Conservation (phyloP, 176 grass and related monocot genomes). For the Oryza nivara region DNA sequence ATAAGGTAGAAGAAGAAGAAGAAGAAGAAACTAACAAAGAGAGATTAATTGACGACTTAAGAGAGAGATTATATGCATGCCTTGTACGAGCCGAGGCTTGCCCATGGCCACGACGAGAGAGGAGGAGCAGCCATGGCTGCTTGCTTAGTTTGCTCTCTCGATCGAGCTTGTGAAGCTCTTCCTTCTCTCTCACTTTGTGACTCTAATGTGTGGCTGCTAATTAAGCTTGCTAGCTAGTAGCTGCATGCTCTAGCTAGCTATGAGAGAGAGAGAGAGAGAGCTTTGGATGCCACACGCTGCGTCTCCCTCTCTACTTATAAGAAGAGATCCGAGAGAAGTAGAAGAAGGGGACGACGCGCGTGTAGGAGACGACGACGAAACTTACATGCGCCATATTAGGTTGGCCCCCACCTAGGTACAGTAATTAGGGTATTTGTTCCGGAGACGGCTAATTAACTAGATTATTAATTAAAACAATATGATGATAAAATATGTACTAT, state of each 20-base stretch:
- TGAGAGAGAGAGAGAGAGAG: neutral
- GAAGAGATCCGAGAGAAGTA: neutral
- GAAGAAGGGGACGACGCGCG: no score
- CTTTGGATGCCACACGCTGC: neutral
- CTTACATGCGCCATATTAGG: no score
- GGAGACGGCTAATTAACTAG: neutral
- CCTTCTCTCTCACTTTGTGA: neutral
- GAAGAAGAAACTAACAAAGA: no score
- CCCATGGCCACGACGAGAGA: conserved; percentile 91
- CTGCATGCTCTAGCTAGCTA: neutral
- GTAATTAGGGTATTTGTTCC: neutral
- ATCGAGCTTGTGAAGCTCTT: neutral
- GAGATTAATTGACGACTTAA: no score
- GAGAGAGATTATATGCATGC: conserved; percentile 7
- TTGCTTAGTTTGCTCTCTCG: neutral
- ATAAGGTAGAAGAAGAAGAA: neutral
- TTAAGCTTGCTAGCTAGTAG: neutral
- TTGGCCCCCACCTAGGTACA: neutral
- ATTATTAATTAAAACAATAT: neutral
- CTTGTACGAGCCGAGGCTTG: conserved; percentile 74
- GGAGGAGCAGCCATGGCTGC: conserved; percentile 45
- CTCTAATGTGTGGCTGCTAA: neutral
- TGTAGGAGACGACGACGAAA: neutral
- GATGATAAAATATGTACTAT: neutral
- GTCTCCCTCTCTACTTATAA: neutral